Base-by-base conservation (phyloP, 148 eudicot genomes). In the Vaccinium macrocarpon region DNA sequence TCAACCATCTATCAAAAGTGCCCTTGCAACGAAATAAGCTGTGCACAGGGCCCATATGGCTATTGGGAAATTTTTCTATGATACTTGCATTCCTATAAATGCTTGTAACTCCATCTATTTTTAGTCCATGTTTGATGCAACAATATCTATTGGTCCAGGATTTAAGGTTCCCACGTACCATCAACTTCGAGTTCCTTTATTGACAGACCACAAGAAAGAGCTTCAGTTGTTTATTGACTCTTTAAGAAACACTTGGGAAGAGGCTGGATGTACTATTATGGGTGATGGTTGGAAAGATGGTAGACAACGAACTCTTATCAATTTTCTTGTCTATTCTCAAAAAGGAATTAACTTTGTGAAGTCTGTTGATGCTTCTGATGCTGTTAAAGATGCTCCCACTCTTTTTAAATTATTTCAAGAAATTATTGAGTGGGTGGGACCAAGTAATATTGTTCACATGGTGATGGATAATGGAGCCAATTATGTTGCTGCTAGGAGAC, bases 71-170 rank as follows among this genome's bases (percentile, higher is more conserved):
- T 78, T 75, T 48, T n/a, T 78, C 11, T 78, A 35, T 66, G 77
- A 66, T 50, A 21, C 74, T 64, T 84, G 82, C 27, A 79, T 84
- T 79, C 86, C 81, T 0, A 14, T 42, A 56, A 12, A 84, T 38
- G 61, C 56, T 68, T 57, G 6, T 23, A 8, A 53, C 13, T 79
- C 38, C 3, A 32, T 32, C 8, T 79, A 79, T 38, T 79, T 79
- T 57, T 48, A 79, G 23, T 14, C 42, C 9, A 50, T 50, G 21
- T 21, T 79, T 23, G 82, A 53, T 79, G 82, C n/a, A 5, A 9
- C 27, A 42, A 42, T 74, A 10, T 32, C 78, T 21, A 84, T 84
- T 71, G 78, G 82, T 21, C 29, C 46, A 14, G 78, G 78, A 10
- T 51, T 50, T 79, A 68, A 35, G 6, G 83, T 23, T 68, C 78